phyloP scores from a whole-genome alignment of 2,329 filamentous ascomycete genomes.

The Exophiala aquamarina region DNA sequence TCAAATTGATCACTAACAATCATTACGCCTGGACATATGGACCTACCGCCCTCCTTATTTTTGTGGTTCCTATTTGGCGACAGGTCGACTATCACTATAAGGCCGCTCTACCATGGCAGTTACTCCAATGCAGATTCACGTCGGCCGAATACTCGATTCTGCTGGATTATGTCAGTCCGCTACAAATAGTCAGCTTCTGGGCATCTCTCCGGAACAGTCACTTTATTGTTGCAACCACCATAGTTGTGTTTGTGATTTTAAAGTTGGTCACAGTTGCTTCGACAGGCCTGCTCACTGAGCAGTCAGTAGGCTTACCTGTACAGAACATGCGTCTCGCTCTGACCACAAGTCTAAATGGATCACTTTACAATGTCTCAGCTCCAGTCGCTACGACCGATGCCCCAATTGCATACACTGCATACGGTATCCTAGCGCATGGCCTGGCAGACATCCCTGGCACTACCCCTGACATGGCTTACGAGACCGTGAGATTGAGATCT shows the following conservation, averaged over 20 bases:
- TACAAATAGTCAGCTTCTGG: conserved; percentile 29
- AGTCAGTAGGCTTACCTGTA: conserved; percentile 8
- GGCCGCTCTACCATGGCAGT: conserved; percentile 31
- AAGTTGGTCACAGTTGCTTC: conserved; percentile 27
- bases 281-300: conserved; percentile 33
- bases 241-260: conserved; percentile 30
- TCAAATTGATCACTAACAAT: conserved; percentile 15
- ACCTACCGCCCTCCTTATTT: conserved; percentile 30
- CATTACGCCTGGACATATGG: conserved; percentile 27
- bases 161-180: conserved; percentile 34
- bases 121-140: conserved; percentile 23
- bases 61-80: conserved; percentile 32
- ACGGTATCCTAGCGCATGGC: conserved; percentile 8
- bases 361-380: too few relatives aligned
- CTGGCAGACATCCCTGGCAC: conserved; percentile 9
- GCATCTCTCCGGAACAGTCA: conserved; percentile 29
- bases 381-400: conserved; percentile 12
- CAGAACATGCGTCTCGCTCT: not conserved
- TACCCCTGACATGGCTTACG: conserved; percentile 7
- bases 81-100: conserved; percentile 34
- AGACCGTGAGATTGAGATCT: conserved; percentile 3
- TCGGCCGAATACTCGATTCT: conserved; percentile 26
- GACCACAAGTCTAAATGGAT: conserved; percentile 13
- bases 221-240: conserved; percentile 27
- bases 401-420: conserved; percentile 20